A percentile compares a stretch with the other conserved stretches of the same genome.
Evolutionary conservation across 2,329 filamentous ascomycete species (phyloP).

Genomic region (Apiospora rasikravindrae): DNA sequence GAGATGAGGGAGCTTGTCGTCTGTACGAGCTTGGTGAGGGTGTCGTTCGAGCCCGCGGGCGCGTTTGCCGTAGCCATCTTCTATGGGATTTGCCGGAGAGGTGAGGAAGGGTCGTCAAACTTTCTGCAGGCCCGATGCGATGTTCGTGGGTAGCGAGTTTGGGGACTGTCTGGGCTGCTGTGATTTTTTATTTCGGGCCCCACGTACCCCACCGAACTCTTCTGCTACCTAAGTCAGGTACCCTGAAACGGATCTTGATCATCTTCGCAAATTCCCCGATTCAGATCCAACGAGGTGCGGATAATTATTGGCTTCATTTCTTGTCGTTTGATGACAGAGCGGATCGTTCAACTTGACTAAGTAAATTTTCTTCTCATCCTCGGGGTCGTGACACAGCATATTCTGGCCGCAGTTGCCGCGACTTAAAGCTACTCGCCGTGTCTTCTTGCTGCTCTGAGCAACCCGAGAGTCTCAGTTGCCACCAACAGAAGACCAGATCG

Average conservation of each 20-base stretch:
- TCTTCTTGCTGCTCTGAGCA: too few species aligned
- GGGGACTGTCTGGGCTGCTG: not conserved
- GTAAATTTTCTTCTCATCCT: not conserved
- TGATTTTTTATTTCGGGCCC: not conserved
- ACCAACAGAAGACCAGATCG: too few species aligned
- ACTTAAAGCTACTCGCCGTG: too few species aligned
- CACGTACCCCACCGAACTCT: constrained; percentile 2
- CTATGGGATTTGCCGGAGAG: not conserved
- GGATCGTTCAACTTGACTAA: not conserved
- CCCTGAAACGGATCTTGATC: not conserved
- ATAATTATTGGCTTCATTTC: not conserved
- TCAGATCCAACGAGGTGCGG: not conserved
- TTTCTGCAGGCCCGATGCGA: not conserved
- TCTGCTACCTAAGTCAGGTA: not conserved
- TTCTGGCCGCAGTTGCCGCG: too few species aligned
- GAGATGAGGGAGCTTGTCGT: constrained; percentile 46
- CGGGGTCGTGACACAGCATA: not conserved
- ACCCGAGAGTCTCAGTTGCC: too few species aligned
- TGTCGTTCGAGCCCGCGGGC: constrained; percentile 37
- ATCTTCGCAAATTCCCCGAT: not conserved
- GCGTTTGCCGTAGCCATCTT: constrained; percentile 24
- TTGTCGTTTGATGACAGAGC: not conserved
- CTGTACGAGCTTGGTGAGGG: constrained; percentile 46
- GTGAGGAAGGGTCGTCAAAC: not conserved
- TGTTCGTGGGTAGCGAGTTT: not conserved